Percentiles rank a stretch among this genome's conserved stretches.
Evolutionary conservation across 225 moss, liverwort and hornwort species (phyloP).

Genomic region (Sphagnum contortum): DNA sequence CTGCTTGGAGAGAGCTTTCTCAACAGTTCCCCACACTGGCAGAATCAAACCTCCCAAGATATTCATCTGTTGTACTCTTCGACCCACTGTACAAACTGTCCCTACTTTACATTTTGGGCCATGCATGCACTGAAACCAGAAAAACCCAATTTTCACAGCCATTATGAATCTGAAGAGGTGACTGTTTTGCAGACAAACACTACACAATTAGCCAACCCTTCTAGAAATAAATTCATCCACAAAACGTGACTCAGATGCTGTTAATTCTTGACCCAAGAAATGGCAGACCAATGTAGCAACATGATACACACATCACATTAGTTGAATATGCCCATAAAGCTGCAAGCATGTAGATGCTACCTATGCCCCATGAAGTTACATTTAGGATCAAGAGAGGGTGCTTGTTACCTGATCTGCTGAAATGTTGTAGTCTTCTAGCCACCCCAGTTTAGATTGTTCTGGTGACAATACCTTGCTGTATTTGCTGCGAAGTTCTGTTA

Average conservation of each 20-base stretch:
- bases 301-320: too few relatives aligned
- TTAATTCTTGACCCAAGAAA: too few relatives aligned
- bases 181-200: too few relatives aligned
- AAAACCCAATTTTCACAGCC: neutral
- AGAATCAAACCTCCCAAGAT: slow-evolving; percentile 92
- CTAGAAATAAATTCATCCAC: too few relatives aligned
- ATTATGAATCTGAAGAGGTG: too few relatives aligned
- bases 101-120: slow-evolving; percentile 93
- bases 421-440: slow-evolving; percentile 79
- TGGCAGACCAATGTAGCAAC: too few relatives aligned
- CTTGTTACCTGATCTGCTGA: slow-evolving; percentile 80
- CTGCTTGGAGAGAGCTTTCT: slow-evolving; percentile 91
- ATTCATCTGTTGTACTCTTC: slow-evolving; percentile 87
- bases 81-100: slow-evolving; percentile 74
- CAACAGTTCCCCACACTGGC: slow-evolving; percentile 96
- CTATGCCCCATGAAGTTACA: too few relatives aligned
- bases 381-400: too few relatives aligned
- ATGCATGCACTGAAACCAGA: slow-evolving; percentile 66
- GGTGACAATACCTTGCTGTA: slow-evolving; percentile 53
- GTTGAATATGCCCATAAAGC: too few relatives aligned
- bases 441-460: slow-evolving; percentile 65
- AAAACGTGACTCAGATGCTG: too few relatives aligned
- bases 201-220: too few relatives aligned
- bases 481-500: slow-evolving; percentile 67
- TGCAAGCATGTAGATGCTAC: too few relatives aligned